Evolutionary conservation across 2,329 filamentous ascomycete species (phyloP).

Genomic region (Pseudonectria buxi): DNA sequence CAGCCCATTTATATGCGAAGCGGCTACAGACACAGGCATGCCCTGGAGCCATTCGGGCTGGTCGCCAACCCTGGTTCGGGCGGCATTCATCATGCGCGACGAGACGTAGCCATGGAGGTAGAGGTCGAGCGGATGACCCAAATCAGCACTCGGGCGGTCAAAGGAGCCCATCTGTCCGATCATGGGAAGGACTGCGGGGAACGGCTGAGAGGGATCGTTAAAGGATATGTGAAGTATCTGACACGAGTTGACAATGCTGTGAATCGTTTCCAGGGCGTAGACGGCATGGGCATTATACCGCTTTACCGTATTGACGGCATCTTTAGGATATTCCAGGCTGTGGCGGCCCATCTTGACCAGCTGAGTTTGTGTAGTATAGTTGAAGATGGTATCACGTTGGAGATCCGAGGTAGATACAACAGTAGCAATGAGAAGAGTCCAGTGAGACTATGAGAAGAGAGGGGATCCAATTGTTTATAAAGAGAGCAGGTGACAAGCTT

Average conservation of each 20-base stretch:
- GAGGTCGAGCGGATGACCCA: constrained; percentile 62
- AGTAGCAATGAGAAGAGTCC: too few relatives aligned
- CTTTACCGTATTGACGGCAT: constrained; percentile 58
- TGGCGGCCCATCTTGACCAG: constrained; percentile 33
- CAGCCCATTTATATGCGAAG: constrained; percentile 70
- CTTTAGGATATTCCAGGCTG: constrained; percentile 56
- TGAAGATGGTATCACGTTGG: too few relatives aligned
- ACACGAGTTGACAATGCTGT: constrained; percentile 69
- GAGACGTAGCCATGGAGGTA: constrained; percentile 85
- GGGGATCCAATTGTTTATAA: too few relatives aligned
- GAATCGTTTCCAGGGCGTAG: constrained; percentile 68
- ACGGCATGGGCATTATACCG: constrained; percentile 57
- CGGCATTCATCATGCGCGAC: constrained; percentile 65
- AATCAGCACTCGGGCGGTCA: constrained; percentile 49
- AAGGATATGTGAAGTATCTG: constrained; percentile 77
- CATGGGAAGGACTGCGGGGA: constrained; percentile 76
- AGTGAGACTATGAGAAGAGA: too few relatives aligned
- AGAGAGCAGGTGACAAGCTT: too few relatives aligned
- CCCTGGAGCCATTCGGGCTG: constrained; percentile 31
- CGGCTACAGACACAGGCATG: constrained; percentile 65
- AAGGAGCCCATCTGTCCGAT: constrained; percentile 77
- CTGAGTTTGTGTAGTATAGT: background rate
- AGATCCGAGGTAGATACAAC: too few relatives aligned
- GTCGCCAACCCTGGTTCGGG: constrained; percentile 19
- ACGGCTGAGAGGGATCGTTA: constrained; percentile 55